Conservation (phyloP, 2,329 filamentous ascomycete species). For the Niveomyces coronatus region DNA sequence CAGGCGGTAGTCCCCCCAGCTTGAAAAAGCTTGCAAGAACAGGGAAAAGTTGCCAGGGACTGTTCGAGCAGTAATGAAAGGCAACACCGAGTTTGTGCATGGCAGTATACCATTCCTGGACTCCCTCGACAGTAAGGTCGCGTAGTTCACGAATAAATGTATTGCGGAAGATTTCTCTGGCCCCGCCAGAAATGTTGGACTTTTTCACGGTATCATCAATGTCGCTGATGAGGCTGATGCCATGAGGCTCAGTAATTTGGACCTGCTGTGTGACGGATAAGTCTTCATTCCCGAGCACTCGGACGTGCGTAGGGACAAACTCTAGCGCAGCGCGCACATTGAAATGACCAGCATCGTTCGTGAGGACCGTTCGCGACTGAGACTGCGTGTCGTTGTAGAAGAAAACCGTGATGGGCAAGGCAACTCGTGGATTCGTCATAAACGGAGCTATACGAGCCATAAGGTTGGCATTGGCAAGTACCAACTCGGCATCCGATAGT, state of each 20-base stretch:
- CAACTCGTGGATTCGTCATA: conserved; percentile 69
- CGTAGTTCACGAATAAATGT: conserved; percentile 81
- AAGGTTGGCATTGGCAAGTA: conserved; percentile 72
- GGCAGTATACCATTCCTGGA: conserved; percentile 77
- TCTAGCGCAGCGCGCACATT: conserved; percentile 67
- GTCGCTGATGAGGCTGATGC: conserved; percentile 90
- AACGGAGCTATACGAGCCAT: conserved; percentile 85
- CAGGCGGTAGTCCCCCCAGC: conserved; percentile 67
- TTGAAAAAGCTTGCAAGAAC: conserved; percentile 79
- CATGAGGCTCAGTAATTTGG: conserved; percentile 62
- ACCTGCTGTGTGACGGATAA: conserved; percentile 75
- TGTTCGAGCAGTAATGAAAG: conserved; percentile 98
- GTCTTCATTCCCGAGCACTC: conserved; percentile 76
- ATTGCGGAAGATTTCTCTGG: conserved; percentile 91
- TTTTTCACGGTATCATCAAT: conserved; percentile 97
- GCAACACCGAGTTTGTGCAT: conserved; percentile 73
- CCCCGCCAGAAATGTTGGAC: conserved; percentile 78
- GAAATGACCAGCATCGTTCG: conserved; percentile 87
- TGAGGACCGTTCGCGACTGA: conserved; percentile 73
- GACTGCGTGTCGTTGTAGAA: conserved; percentile 85
- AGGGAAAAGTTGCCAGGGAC: conserved; percentile 94
- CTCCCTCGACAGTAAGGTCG: conserved; percentile 76
- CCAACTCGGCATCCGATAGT: conserved; percentile 66
- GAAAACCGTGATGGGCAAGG: conserved; percentile 77
- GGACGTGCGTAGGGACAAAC: conserved; percentile 82